Base-by-base conservation (phyloP, 176 grass and related monocot genomes). In the Metroxylon sagu region DNA sequence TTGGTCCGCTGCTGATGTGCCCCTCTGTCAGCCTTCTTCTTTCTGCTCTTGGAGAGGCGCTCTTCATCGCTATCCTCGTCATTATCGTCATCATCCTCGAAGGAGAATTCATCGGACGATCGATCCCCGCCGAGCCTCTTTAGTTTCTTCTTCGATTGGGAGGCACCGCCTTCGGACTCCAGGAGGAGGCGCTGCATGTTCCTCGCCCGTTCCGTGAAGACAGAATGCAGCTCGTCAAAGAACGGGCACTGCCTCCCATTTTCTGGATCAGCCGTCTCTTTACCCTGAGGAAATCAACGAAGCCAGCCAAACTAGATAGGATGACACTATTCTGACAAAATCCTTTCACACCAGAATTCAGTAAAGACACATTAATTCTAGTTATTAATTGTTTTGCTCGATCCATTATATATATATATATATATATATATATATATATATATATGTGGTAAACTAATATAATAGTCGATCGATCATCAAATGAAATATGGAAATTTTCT, bases 221-320 rank as follows among this genome's bases (percentile, higher is more conserved):
- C 55, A 2, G 68, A 48, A 16, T 71, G 21, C 1, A 71, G 68
- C 56, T 60, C 68, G 16, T 71, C 68, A 25, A 71, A 71, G 55
- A 59, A 70, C 2, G 55, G 67, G 67, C 67, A 70, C 59, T 70
- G 67, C 67, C 54, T 43, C 6, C 16, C 68, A 5, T 19, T 60
- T 5, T 52, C 56, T 17, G 57, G 48, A 30, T 53, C 68, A 1
- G 57, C 19, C 7, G 68, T 70, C 54, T 58, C 67, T 58, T 17
- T 70, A n/a, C 19, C 67, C 67, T 70, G 55, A 26, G 15, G 49
- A 58, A 23, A 35, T 3, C 2, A 25, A 48, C 6, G 14, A 16
- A 6, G 2, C 1, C 4, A 21, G 4, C 28, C 30, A 16, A 30
- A n/a, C 5, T 52, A 26, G 14, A 4, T 3, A 57, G 49, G 10